Conservation (phyloP, 2,329 filamentous ascomycete species). For the Pseudogymnoascus sp. region DNA sequence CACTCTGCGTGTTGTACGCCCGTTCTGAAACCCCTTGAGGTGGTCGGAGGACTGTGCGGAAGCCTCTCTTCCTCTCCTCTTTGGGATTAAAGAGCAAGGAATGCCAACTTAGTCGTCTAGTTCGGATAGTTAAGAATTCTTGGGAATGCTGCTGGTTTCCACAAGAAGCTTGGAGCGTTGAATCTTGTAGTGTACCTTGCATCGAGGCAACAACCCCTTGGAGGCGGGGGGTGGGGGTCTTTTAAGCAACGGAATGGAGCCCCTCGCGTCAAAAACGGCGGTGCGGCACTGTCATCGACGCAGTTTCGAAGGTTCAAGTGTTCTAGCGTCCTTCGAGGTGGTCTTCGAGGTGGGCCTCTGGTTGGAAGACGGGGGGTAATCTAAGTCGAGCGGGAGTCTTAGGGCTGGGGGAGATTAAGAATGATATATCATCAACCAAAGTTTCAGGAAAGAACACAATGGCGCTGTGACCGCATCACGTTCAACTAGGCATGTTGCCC, state of each 20-base stretch:
- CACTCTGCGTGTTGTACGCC: background rate
- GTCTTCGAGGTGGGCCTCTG: background rate
- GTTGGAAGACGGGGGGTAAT: background rate
- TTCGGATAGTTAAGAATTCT: background rate
- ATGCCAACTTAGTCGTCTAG: slow-evolving; percentile 1
- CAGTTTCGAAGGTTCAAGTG: background rate
- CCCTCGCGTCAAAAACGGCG: slow-evolving; percentile 7
- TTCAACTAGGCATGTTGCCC: background rate
- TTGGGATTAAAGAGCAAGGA: background rate
- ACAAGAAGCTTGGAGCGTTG: background rate
- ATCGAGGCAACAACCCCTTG: background rate
- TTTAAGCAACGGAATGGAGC: background rate
- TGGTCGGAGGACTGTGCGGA: background rate
- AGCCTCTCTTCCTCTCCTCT: background rate
- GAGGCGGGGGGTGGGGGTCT: background rate
- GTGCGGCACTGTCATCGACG: background rate
- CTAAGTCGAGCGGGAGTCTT: background rate
- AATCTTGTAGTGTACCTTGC: background rate
- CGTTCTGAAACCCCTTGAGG: background rate
- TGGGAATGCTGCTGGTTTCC: slow-evolving; percentile 10
- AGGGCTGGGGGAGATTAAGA: background rate
- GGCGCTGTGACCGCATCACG: slow-evolving; percentile 2
- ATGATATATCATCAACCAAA: slow-evolving; percentile 9
- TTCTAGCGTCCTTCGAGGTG: slow-evolving; percentile 1
- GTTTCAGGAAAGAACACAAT: slow-evolving; percentile 10